These are phyloP conservation scores for Plasmodium inui DNA, from an alignment of 169 alveolate genomes.

Conservation along the genomic window DNA sequence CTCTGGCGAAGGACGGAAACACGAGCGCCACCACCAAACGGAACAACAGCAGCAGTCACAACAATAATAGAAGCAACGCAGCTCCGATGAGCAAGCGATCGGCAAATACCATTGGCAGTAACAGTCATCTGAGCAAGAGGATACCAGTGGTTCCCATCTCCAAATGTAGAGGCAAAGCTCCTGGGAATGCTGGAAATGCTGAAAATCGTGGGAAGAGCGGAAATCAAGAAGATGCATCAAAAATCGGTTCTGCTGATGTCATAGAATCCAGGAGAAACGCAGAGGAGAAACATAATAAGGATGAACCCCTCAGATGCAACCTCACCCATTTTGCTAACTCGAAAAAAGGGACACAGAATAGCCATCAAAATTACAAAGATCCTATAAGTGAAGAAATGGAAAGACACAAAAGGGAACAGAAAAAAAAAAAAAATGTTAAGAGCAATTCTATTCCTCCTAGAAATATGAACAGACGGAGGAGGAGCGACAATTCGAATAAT, in stretches of 20 bases:
- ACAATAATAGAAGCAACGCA: not conserved
- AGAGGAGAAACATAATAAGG: not conserved
- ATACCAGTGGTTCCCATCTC: not conserved
- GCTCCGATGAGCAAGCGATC: not conserved
- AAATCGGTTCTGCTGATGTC: not conserved
- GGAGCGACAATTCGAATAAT: not conserved
- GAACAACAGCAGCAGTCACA: not conserved
- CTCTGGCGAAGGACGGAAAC: not conserved
- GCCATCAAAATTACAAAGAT: not conserved
- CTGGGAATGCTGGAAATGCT: not conserved
- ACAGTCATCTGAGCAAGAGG: not conserved
- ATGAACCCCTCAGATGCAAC: not conserved
- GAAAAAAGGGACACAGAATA: not conserved
- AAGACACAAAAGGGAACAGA: conserved; percentile 14
- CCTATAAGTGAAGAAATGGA: conserved; percentile 64
- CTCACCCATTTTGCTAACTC: not conserved
- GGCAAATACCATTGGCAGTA: not conserved
- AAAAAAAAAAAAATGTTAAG: conserved; percentile 28
- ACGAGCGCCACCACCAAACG: not conserved
- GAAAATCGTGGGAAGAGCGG: not conserved
- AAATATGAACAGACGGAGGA: not conserved
- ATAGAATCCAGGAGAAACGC: not conserved
- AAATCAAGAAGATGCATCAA: not conserved
- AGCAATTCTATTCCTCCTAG: conserved; percentile 70
- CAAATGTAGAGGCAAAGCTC: not conserved